Conservation (phyloP, 208 protist species). For the Perkinsela sp. region DNA sequence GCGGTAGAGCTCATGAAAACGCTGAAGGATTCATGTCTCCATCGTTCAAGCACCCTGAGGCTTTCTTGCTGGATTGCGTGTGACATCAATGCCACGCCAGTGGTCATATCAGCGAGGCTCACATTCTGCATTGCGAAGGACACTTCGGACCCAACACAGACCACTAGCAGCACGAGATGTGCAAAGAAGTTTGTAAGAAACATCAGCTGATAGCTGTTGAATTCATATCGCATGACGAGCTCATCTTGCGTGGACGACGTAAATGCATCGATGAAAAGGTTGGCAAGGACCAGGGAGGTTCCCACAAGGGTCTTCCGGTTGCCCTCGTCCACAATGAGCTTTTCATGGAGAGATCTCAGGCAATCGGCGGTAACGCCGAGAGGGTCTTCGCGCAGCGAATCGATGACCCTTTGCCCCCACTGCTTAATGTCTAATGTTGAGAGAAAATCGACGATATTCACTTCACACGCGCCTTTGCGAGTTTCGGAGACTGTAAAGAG, state of each 20-base stretch:
- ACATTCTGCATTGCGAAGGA: neutral
- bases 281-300: neutral
- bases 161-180: neutral
- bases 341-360: neutral
- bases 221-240: neutral
- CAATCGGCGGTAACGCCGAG: neutral
- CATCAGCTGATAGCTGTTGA: conserved; percentile 1
- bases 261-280: neutral
- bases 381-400: neutral
- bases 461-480: neutral
- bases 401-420: no score
- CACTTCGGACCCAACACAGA: neutral
- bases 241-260: conserved; percentile 1
- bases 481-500: neutral
- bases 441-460: neutral
- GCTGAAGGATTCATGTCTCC: no score
- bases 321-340: neutral
- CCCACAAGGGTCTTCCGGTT: neutral
- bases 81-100: neutral
- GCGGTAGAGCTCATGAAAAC: no score
- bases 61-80: neutral
- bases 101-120: neutral
- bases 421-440: no score
- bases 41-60: neutral
- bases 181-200: neutral